phyloP scores from a whole-genome alignment of 331 rosid genomes.

The Acacia pycnantha region DNA sequence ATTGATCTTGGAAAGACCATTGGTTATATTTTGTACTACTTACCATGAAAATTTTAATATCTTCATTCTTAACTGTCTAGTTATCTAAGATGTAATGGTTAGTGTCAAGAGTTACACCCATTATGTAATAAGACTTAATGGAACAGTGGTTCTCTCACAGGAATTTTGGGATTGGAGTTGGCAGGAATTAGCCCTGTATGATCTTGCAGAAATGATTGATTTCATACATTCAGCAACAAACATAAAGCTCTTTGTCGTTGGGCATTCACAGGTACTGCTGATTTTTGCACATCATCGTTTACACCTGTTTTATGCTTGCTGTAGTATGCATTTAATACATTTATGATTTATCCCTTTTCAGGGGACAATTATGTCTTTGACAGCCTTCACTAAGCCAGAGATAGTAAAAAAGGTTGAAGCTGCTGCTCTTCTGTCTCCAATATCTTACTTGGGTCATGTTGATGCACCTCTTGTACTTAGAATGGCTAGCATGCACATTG shows the following conservation, averaged over 20 bases:
- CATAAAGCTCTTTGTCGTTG: constrained; percentile 71
- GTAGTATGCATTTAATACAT: constrained; percentile 16
- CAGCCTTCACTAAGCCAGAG: constrained; percentile 73
- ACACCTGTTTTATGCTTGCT: constrained; percentile 17
- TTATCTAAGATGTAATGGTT: constrained; percentile 6
- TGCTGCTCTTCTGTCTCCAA: constrained; percentile 83
- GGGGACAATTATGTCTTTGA: constrained; percentile 92
- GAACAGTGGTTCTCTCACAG: constrained; percentile 45
- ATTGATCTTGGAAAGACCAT: constrained; percentile 9
- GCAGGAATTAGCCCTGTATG: constrained; percentile 81
- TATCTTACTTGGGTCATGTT: constrained; percentile 77
- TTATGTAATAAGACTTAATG: constrained; percentile 21
- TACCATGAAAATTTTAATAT: constrained; percentile 7
- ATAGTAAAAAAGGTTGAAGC: constrained; percentile 81
- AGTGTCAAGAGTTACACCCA: neutral
- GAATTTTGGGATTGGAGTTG: constrained; percentile 97
- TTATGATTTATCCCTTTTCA: constrained; percentile 32
- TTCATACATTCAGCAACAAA: constrained; percentile 52
- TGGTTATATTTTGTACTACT: neutral
- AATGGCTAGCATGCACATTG: constrained; percentile 76
- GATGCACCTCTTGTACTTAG: constrained; percentile 62
- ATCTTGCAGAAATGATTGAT: constrained; percentile 71
- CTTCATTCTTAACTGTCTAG: neutral
- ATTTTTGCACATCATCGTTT: constrained; percentile 24
- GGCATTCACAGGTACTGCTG: constrained; percentile 85